Base-by-base conservation (phyloP, 2,329 filamentous ascomycete genomes). In the Dothidotthia symphoricarpi region DNA sequence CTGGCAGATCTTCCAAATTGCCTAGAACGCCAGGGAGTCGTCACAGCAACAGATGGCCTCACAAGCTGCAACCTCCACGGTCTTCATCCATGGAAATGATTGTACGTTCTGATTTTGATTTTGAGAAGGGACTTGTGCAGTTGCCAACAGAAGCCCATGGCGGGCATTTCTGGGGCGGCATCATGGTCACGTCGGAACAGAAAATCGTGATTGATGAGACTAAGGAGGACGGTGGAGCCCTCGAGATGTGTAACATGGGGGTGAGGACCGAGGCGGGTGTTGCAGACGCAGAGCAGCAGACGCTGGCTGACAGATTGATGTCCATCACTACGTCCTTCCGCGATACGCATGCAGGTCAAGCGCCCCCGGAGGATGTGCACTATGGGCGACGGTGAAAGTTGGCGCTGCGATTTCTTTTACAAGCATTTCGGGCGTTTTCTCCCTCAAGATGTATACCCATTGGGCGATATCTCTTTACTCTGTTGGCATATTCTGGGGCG, bases 271-370 rank as follows among this genome's bases (percentile, higher is more conserved):
- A 65, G 34, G 52, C 56, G 22, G 42, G 56, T 14, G 50, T 66
- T 11, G 67, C 49, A 8, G 64, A 64, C 12, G 61, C 58, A 37
- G 70, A 72, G 41, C 64, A 69, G 41, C 57, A 58, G 37, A 72
- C 68, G 0, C 56, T 70, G 47, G 69, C 66, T 3, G 70, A 73
- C 31, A 49, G 40, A 17, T 31, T 65, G 22, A 56, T 65, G 49
- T 40, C 50, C 1, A 63, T 65, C 15, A 65, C 59, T 2, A 58
- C 55, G 12, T 51, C 51, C 2, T 59, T 63, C 31, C 57, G 59
- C 5, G 53, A 61, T 26, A 49, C 48, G 13, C 43, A 60, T 26
- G 41, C 51, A 17, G 43, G 38, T 13, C 41, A 46, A 25, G 32
- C 37, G 1, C 28, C 48, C 16, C 43, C 43, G 0, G 45, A 45